Evolutionary conservation across 805 yeast genomes (phyloP), one percentile per base, ranked within the genome.

Genomic region (Lachancea waltii): DNA sequence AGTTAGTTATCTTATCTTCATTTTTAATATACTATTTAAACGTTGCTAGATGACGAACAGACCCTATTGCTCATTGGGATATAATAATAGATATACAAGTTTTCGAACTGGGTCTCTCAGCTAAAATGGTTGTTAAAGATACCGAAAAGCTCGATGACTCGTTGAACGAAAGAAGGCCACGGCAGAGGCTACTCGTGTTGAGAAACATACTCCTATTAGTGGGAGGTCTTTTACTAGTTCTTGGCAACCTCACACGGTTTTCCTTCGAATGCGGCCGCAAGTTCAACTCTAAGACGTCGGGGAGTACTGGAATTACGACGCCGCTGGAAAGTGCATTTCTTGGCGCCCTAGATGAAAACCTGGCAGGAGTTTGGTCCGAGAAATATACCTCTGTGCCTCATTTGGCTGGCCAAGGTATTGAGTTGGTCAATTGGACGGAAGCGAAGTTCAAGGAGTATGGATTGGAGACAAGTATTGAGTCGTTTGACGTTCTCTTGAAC

Each of bases 361-460:
- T 45, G 8, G 78, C 79, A 7, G 67, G 72, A 0, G 63, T 73
- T 17, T 79, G 83, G 81, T 65, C 74, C 5, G 45, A 69, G 34
- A 62, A 58, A 25, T 77, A 76, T 49, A 72, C 84, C 1, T 44
- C 64, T 4, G 68, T 67, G 25, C 69, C 79, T 2, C 85, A 79
- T 51, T 57, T 79, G 42, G 81, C 84, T 3, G 81, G 81, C 3
- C 66, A 72, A 9, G 70, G 69, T 44, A 48, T 57, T 24, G 69
- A 56, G 23, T 55, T 73, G 39, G 79, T 70, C 16, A 64, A 79
- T 38, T 83, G 78, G 73, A 80, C 89, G 2, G 63, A 65, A 19
- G 64, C 60, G 11, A 73, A 75, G 57, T 76, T 78, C 48, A 68
- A 64, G 35, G 79, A 76, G 46, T 81, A 65, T 49, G 90, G 90